A percentile compares a stretch with the other conserved stretches of the same genome.
phyloP scores from a whole-genome alignment of 371 early-diverging fungal species.

The Mortierella sp. region DNA sequence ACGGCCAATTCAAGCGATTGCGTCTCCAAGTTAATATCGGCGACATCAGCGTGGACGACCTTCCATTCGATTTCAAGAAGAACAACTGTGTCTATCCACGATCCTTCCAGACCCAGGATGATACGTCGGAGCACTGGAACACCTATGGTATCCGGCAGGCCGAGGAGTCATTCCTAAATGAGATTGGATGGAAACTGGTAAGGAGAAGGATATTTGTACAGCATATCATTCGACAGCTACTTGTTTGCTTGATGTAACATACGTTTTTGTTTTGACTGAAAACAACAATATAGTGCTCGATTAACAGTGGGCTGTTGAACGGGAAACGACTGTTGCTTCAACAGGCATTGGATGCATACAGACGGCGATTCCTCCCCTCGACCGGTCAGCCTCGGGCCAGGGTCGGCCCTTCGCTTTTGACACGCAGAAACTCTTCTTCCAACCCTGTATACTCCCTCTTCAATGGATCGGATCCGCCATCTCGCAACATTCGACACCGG shows the following conservation, averaged over 20 bases:
- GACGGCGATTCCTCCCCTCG: constrained; percentile 39
- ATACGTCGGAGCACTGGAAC: constrained; percentile 25
- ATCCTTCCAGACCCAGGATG: constrained; percentile 22
- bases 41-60: constrained; percentile 19
- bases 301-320: constrained; percentile 23
- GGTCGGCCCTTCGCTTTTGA: constrained; percentile 25
- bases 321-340: constrained; percentile 45
- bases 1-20: constrained; percentile 20
- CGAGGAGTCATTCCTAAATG: constrained; percentile 49
- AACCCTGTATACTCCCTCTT: constrained; percentile 1
- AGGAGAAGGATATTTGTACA: not conserved
- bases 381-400: constrained; percentile 48
- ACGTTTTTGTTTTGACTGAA: not conserved
- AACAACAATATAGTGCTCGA: constrained; percentile 25
- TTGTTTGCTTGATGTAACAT: not conserved
- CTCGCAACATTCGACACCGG: not conserved
- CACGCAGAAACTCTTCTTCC: constrained; percentile 14
- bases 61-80: constrained; percentile 36
- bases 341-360: constrained; percentile 53
- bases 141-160: constrained; percentile 32
- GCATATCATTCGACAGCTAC: no score
- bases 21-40: constrained; percentile 17
- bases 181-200: constrained; percentile 57
- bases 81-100: constrained; percentile 48
- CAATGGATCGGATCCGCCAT: constrained; percentile 2